Evolutionary conservation across 805 yeast genomes (phyloP).

Genomic region (Wickerhamomyces mucosus): DNA sequence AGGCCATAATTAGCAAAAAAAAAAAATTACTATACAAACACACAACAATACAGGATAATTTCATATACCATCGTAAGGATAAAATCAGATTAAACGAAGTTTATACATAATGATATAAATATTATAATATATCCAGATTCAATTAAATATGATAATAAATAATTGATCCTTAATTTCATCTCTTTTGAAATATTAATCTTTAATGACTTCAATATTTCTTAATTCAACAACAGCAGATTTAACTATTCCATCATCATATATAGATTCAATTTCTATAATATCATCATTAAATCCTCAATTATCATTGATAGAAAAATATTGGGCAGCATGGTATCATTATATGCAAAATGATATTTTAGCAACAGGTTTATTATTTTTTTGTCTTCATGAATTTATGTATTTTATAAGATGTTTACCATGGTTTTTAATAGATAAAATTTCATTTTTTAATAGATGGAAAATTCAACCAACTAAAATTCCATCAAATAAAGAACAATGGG

Average conservation of each 20-base stretch:
- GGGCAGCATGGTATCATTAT: conserved; percentile 87
- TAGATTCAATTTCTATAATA: conserved; percentile 8
- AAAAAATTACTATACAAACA: no score
- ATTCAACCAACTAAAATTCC: conserved; percentile 85
- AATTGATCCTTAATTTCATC: no score
- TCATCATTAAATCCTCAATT: conserved; percentile 8
- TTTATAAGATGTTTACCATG: conserved; percentile 92
- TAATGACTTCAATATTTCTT: no score
- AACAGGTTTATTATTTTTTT: conserved; percentile 79
- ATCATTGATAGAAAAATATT: conserved; percentile 47
- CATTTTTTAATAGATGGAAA: conserved; percentile 78
- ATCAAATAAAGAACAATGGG: conserved; percentile 78
- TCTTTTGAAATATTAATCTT: no score
- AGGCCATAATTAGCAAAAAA: no score
- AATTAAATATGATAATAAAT: no score
- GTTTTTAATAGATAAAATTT: conserved; percentile 78
- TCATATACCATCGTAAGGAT: no score
- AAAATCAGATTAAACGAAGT: no score
- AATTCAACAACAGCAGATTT: conserved; percentile 10
- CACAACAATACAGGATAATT: no score
- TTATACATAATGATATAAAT: no score
- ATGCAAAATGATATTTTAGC: conserved; percentile 85
- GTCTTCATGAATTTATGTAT: conserved; percentile 79
- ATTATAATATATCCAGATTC: no score
- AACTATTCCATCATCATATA: conserved; percentile 7